Evolutionary conservation across 2,329 filamentous ascomycete genomes (phyloP), one percentile per base, ranked within the genome.

Genomic region (Claviceps pazoutovae): DNA sequence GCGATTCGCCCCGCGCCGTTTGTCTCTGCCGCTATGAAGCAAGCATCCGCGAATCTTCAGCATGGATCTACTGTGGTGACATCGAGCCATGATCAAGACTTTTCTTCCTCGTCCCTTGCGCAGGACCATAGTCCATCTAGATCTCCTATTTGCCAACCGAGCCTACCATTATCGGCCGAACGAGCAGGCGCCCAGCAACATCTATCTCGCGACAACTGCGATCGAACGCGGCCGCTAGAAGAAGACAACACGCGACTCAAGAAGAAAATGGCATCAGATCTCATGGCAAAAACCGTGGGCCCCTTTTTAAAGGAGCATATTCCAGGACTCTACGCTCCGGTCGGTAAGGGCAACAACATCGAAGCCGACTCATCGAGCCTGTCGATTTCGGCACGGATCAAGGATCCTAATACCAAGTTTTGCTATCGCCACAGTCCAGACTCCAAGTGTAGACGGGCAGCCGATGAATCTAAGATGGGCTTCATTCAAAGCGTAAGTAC

Each of bases 391-490:
- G 46, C 26, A 21, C 53, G 47, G 19, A 70, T 72, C 46, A 73
- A 67, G 60, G 78, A 81, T 56, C 78, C 75, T 38, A 95, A 90
- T 65, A 94, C 88, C 59, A 93, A 87, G 66, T 97, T 86, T 71
- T 98, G 93, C 71, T 98, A 98, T 67, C 83, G 93, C 52, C 93
- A 98, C 68, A 79, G 87, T 51, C 93, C 93, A 2, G 93, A 97
- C 67, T 82, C 91, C 51, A 95, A 96, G 70, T 98, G 93, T 70
- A 79, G 90, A 55, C 82, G 89, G 55, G 88, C 94, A 56, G 90
- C 89, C 53, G 90, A 97, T 70, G 93, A 97, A 70, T 84, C 85
- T 46, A 93, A 93, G 56, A 98, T 98, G 93, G 88, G 91, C 59
- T 84, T 90, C 64, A 79, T 98, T 56, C 93, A 98, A 66, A 83